Percentiles rank a stretch among this genome's conserved stretches.
Conservation (phyloP, 1,284 basidiomycete species). For the Cryptococcus hybrid region DNA sequence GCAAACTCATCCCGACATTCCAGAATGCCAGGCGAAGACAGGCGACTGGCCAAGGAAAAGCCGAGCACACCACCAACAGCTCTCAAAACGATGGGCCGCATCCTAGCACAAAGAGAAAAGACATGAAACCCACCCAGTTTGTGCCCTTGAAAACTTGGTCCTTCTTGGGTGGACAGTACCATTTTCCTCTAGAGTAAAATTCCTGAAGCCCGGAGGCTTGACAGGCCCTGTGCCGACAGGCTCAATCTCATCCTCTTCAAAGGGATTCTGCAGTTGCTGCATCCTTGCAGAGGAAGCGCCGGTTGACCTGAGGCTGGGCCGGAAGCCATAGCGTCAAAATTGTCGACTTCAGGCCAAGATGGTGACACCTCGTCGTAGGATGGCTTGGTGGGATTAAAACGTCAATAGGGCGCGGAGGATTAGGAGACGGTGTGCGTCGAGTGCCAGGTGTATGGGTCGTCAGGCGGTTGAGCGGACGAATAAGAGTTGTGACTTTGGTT, state of each 20-base stretch:
- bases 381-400: no score
- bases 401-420: constrained; percentile 8
- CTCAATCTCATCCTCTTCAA: constrained; percentile 34
- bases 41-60: not conserved
- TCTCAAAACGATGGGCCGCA: no score
- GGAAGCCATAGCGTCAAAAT: constrained; percentile 1
- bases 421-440: not conserved
- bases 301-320: constrained; percentile 10
- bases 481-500: not conserved
- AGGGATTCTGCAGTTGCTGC: constrained; percentile 20
- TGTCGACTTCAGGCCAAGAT: constrained; percentile 18
- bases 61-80: not conserved
- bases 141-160: constrained; percentile 25
- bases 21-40: not conserved
- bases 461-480: not conserved
- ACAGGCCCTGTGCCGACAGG: constrained; percentile 19
- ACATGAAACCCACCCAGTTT: constrained; percentile 24
- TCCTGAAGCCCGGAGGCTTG: constrained; percentile 14
- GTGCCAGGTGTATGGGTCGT: not conserved
- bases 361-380: constrained; percentile 6
- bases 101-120: not conserved
- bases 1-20: not conserved
- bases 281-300: constrained; percentile 15
- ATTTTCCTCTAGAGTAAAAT: constrained; percentile 7
- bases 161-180: constrained; percentile 20